Conservation (phyloP, 768 basidiomycete species). For the Hericium alpestre region DNA sequence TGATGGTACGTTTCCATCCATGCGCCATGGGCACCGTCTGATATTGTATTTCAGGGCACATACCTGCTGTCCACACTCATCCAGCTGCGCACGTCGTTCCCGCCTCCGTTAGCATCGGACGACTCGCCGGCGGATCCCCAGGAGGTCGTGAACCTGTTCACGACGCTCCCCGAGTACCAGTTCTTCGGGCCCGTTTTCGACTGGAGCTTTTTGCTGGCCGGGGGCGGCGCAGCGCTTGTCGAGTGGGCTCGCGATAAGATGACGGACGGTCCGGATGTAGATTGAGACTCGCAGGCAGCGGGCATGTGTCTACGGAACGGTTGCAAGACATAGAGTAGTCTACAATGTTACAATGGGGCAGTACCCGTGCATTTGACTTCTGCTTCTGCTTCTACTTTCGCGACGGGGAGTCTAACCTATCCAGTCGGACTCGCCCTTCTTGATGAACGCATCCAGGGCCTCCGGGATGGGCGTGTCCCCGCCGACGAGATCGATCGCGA, state of each 20-base stretch:
- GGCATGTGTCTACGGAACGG: neutral
- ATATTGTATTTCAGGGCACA: conserved; percentile 41
- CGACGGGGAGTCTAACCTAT: conserved; percentile 3
- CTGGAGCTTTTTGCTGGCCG: conserved; percentile 57
- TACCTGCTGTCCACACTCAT: conserved; percentile 78
- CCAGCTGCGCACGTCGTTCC: conserved; percentile 74
- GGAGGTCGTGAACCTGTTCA: conserved; percentile 42
- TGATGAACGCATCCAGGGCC: conserved; percentile 39
- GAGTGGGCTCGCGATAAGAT: conserved; percentile 34
- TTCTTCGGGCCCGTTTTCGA: conserved; percentile 70
- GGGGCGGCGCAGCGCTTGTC: conserved; percentile 33
- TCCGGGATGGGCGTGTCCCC: conserved; percentile 37
- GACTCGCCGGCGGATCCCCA: conserved; percentile 29
- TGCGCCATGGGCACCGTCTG: neutral
- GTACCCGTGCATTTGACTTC: no score
- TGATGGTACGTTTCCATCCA: conserved; percentile 48
- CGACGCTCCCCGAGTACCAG: conserved; percentile 63
- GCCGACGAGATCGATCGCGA: conserved; percentile 51
- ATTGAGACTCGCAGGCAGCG: neutral
- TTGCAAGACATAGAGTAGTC: neutral
- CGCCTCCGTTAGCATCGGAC: conserved; percentile 31
- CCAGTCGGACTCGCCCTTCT: conserved; percentile 33
- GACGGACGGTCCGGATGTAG: neutral
- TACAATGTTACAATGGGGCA: neutral
- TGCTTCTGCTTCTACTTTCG: neutral